Evolutionary conservation across 768 basidiomycete genomes (phyloP).

Genomic region (Lentinula edodes): DNA sequence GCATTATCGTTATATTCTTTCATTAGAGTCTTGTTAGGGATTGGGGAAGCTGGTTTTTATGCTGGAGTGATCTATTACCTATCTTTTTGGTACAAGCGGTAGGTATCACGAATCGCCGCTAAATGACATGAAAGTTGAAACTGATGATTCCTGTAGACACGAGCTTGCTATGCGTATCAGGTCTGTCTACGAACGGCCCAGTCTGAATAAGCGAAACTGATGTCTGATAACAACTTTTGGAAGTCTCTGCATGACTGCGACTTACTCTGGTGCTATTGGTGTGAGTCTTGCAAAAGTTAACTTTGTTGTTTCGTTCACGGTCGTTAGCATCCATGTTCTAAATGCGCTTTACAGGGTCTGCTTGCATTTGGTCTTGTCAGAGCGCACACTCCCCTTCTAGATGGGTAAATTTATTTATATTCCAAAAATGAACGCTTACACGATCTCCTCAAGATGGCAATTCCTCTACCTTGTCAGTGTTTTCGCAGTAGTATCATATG

Average conservation of each 20-base stretch:
- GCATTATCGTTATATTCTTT: background rate
- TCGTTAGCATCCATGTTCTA: background rate
- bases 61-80: conserved; percentile 59
- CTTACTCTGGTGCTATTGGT: conserved; percentile 50
- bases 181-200: conserved; percentile 16
- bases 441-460: conserved; percentile 38
- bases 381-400: conserved; percentile 36
- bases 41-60: conserved; percentile 58
- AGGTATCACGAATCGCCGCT: conserved; percentile 7
- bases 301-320: background rate
- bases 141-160: conserved; percentile 20
- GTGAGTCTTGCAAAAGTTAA: conserved; percentile 18
- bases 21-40: conserved; percentile 45
- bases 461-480: conserved; percentile 45
- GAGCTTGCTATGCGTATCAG: conserved; percentile 48
- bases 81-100: conserved; percentile 48
- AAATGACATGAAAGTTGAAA: too few species aligned
- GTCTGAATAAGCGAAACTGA: background rate
- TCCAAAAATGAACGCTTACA: background rate
- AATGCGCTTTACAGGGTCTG: conserved; percentile 33
- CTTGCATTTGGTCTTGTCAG: conserved; percentile 53
- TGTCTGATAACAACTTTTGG: background rate
- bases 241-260: conserved; percentile 55
- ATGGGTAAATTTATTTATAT: conserved; percentile 23
- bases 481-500: background rate